A percentile compares a stretch with the other conserved stretches of the same genome.
Evolutionary conservation across 371 early-diverging fungal genomes (phyloP).

Genomic region (Rhizopus microsporus): DNA sequence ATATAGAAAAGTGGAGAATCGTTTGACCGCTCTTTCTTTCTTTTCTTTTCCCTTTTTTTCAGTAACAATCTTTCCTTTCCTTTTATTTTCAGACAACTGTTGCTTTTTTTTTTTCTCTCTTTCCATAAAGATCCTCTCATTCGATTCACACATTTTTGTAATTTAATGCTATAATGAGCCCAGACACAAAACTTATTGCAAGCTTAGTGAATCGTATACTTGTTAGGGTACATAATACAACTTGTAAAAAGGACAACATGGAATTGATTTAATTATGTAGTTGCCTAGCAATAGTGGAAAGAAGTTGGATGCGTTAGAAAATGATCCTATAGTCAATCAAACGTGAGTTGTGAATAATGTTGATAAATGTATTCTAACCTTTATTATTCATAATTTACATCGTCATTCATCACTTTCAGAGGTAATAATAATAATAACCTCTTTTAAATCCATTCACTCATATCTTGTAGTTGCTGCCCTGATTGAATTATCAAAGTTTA

Average conservation of each 20-base stretch:
- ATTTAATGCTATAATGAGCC: slow-evolving; percentile 27
- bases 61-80: no score
- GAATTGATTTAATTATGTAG: slow-evolving; percentile 22
- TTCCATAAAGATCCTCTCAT: neutral
- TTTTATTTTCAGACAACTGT: neutral
- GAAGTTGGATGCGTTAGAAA: slow-evolving; percentile 54
- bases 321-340: slow-evolving; percentile 66
- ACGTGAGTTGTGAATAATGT: slow-evolving; percentile 28
- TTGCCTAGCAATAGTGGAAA: slow-evolving; percentile 61
- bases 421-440: neutral
- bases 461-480: slow-evolving; percentile 50
- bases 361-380: neutral
- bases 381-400: neutral
- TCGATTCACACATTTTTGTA: neutral
- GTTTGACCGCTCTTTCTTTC: no score
- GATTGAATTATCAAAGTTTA: slow-evolving; percentile 68
- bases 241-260: neutral
- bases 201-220: slow-evolving; percentile 44
- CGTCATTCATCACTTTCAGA: neutral
- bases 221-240: slow-evolving; percentile 28
- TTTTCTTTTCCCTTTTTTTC: no score
- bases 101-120: neutral
- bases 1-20: no score
- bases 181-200: slow-evolving; percentile 46
- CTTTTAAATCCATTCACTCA: neutral